phyloP scores from a whole-genome alignment of 208 protist species.

The Herpetomonas muscarum region DNA sequence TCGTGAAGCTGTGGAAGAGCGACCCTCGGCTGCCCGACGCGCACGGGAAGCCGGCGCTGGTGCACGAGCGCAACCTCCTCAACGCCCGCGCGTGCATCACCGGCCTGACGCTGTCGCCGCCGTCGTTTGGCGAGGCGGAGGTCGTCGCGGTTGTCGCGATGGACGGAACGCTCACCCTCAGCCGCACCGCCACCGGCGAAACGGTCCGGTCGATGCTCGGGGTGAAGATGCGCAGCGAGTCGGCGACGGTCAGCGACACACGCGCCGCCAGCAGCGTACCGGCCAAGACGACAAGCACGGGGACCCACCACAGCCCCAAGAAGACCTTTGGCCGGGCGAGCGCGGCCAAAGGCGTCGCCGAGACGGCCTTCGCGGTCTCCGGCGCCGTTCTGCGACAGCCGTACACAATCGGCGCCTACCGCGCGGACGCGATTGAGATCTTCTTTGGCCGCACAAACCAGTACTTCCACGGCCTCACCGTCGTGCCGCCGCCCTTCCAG shows the following conservation, averaged over 20 bases:
- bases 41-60: constrained; percentile 36
- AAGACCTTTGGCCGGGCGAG: too few relatives aligned
- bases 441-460: constrained; percentile 68
- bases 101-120: constrained; percentile 42
- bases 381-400: constrained; percentile 50
- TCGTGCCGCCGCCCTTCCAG: constrained; percentile 76
- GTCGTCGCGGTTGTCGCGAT: constrained; percentile 61
- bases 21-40: constrained; percentile 50
- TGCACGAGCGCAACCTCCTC: constrained; percentile 75
- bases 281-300: too few relatives aligned
- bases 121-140: constrained; percentile 67
- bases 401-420: constrained; percentile 82
- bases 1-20: constrained; percentile 81
- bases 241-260: too few relatives aligned
- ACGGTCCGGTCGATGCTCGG: constrained; percentile 77
- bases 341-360: too few relatives aligned
- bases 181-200: constrained; percentile 60
- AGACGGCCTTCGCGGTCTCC: background rate
- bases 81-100: constrained; percentile 59
- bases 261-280: too few relatives aligned
- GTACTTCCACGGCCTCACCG: constrained; percentile 75
- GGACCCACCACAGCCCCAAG: too few relatives aligned
- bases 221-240: constrained; percentile 19
- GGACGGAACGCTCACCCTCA: constrained; percentile 81
- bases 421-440: constrained; percentile 69